Evolutionary conservation across 2,329 filamentous ascomycete genomes (phyloP).

Genomic region (Colletotrichum magnum): DNA sequence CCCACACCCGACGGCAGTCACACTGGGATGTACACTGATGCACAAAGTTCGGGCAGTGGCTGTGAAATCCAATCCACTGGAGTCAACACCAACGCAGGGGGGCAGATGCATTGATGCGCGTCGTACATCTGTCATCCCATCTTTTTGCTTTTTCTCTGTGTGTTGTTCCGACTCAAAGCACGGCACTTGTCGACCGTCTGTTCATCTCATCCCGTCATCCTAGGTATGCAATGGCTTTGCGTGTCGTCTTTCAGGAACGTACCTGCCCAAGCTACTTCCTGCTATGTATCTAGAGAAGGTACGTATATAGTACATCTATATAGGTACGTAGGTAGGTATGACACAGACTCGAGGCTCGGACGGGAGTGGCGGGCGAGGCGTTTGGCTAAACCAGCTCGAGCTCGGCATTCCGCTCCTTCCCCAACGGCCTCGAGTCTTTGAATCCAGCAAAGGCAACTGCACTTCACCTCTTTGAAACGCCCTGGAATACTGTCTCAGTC

Average conservation of each 20-base stretch:
- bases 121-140: background rate
- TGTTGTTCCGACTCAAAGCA: background rate
- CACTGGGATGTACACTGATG: background rate
- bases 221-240: no score
- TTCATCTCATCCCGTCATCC: background rate
- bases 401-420: background rate
- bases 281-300: no score
- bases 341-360: background rate
- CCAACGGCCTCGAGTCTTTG: background rate
- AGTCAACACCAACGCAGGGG: background rate
- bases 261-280: no score
- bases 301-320: no score
- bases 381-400: background rate
- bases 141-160: background rate
- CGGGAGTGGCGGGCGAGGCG: background rate
- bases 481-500: no score
- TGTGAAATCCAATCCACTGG: background rate
- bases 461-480: no score
- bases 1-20: conserved; percentile 9
- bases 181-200: background rate
- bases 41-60: background rate
- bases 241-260: no score
- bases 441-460: background rate
- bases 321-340: background rate
- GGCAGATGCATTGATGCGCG: no score